Percentiles rank a stretch among this genome's conserved stretches.
These are phyloP conservation scores for Gnaphalium uliginosum DNA, from an alignment of 129 eudicot species.

Conservation along the genomic window DNA sequence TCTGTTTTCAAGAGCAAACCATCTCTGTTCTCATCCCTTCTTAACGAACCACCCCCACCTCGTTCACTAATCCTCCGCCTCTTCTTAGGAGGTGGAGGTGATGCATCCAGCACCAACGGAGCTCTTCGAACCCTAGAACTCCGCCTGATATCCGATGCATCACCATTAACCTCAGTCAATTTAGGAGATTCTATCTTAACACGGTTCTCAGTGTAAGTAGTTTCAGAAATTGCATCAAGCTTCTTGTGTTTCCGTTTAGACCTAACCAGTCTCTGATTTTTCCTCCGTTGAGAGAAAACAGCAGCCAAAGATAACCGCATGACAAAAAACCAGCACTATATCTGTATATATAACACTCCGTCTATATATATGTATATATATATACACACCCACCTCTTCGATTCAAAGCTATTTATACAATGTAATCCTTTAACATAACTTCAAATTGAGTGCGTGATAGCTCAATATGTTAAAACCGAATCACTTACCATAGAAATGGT, in stretches of 20 bases:
- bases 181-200: constrained; percentile 38
- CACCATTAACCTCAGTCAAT: constrained; percentile 43
- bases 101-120: constrained; percentile 80
- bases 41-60: constrained; percentile 33
- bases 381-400: constrained; percentile 5
- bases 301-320: constrained; percentile 66
- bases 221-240: constrained; percentile 79
- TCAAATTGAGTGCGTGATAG: constrained; percentile 12
- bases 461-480: constrained; percentile 4
- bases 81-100: constrained; percentile 71
- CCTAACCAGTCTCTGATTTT: constrained; percentile 55
- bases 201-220: constrained; percentile 57
- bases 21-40: constrained; percentile 16
- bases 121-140: constrained; percentile 74
- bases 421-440: constrained; percentile 21
- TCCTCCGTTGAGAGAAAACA: constrained; percentile 43
- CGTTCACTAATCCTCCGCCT: constrained; percentile 48
- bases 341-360: constrained; percentile 8
- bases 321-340: constrained; percentile 34
- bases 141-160: constrained; percentile 64
- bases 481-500: constrained; percentile 39
- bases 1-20: constrained; percentile 42
- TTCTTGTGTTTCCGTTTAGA: constrained; percentile 74
- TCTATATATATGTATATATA: neutral
- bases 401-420: constrained; percentile 1